Evolutionary conservation across 257 asterid genomes (phyloP).

Genomic region (Lycium barbarum): DNA sequence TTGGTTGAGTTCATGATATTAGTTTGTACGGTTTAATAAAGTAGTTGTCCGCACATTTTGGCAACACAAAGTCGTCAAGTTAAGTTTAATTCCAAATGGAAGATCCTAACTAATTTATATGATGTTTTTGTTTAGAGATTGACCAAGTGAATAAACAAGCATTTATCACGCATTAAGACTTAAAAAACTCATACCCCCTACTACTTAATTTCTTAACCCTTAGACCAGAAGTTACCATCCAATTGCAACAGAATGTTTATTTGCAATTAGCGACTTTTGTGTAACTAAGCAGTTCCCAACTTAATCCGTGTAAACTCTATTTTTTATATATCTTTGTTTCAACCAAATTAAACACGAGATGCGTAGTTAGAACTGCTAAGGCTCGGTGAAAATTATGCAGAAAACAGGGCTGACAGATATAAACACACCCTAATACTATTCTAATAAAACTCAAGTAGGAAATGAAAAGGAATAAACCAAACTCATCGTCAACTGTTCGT

Average conservation of each 20-base stretch:
- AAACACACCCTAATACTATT: neutral
- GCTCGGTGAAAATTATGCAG: neutral
- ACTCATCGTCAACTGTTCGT: neutral
- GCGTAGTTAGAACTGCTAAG: neutral
- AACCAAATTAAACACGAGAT: neutral
- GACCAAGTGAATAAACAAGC: slow-evolving; percentile 22
- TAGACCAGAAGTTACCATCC: neutral
- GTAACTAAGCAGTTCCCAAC: neutral
- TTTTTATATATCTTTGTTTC: neutral
- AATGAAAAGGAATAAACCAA: neutral
- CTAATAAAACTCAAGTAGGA: neutral
- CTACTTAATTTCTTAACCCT: neutral
- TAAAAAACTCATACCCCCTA: neutral
- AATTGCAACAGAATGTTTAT: neutral
- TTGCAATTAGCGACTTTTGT: neutral
- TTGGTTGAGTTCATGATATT: neutral
- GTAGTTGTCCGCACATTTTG: slow-evolving; percentile 56
- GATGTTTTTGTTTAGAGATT: neutral
- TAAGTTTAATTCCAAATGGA: slow-evolving; percentile 30
- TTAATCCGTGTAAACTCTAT: neutral
- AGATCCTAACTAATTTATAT: slow-evolving; percentile 25
- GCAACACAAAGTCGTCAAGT: slow-evolving; percentile 50
- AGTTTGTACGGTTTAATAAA: slow-evolving; percentile 32
- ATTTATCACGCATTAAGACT: neutral
- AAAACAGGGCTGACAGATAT: neutral